phyloP scores from a whole-genome alignment of 768 basidiomycete genomes.

The Multifurca ochricompacta region DNA sequence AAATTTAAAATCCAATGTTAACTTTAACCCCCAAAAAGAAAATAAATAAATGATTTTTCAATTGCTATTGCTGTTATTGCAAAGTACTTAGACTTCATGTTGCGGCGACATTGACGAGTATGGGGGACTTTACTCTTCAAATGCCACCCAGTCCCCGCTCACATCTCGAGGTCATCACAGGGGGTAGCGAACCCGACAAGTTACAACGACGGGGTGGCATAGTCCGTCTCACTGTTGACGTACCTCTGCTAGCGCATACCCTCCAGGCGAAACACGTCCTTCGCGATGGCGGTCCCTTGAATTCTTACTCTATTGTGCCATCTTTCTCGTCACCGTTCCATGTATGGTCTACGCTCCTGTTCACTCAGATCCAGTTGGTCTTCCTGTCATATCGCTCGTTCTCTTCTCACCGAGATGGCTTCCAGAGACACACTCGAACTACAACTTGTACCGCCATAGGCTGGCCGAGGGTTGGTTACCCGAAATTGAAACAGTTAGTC shows the following conservation, averaged over 20 bases:
- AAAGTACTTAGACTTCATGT: no score
- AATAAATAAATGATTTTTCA: no score
- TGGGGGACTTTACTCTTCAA: conserved; percentile 22
- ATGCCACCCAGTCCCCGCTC: conserved; percentile 27
- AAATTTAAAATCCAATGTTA: no score
- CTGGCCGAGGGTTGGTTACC: conserved; percentile 77
- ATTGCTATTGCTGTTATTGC: no score
- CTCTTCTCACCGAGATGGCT: no score
- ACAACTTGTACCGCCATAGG: conserved; percentile 44
- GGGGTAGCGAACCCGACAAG: not conserved
- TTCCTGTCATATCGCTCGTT: not conserved
- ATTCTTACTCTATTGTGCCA: conserved; percentile 67
- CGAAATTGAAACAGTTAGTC: conserved; percentile 59
- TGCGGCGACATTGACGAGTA: conserved; percentile 14
- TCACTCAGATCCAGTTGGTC: conserved; percentile 58
- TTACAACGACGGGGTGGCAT: conserved; percentile 28
- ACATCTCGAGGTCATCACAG: conserved; percentile 10
- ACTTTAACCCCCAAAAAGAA: no score
- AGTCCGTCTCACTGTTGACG: conserved; percentile 46
- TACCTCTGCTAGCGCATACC: conserved; percentile 39
- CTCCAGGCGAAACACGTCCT: conserved; percentile 27
- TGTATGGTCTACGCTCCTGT: conserved; percentile 73
- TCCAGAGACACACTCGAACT: conserved; percentile 71
- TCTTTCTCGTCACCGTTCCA: conserved; percentile 54
- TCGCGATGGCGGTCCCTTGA: conserved; percentile 76